These are phyloP conservation scores for Fusarium verticillioides DNA, from an alignment of 2,329 filamentous ascomycete genomes.

Conservation along the genomic window DNA sequence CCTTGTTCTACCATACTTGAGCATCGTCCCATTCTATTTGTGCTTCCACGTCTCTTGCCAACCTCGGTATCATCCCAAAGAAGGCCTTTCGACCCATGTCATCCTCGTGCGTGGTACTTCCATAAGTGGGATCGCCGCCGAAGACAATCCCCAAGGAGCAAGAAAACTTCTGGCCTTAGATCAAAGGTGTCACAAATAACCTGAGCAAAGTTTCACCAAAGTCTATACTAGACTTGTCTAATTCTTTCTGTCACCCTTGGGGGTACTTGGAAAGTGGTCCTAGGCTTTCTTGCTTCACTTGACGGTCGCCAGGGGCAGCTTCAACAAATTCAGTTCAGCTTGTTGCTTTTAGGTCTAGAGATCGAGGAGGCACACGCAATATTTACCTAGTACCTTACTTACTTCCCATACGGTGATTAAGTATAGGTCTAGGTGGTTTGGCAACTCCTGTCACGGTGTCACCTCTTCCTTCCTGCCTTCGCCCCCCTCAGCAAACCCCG, in stretches of 20 bases:
- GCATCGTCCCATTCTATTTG: conserved; percentile 26
- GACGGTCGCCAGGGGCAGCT: conserved; percentile 34
- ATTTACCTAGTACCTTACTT: conserved; percentile 1
- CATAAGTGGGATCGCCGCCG: conserved; percentile 45
- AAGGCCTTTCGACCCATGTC: conserved; percentile 25
- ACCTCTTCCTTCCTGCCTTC: conserved; percentile 1
- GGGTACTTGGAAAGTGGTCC: neutral
- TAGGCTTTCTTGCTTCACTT: neutral
- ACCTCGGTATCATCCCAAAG: conserved; percentile 11
- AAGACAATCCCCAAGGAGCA: conserved; percentile 31
- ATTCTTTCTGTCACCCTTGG: neutral
- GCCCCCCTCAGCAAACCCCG: conserved; percentile 9
- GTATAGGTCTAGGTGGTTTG: conserved; percentile 3
- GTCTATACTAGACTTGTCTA: neutral
- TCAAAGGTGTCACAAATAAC: neutral
- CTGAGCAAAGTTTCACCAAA: neutral
- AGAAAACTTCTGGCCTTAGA: neutral
- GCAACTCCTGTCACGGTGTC: conserved; percentile 1
- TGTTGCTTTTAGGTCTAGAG: conserved; percentile 21
- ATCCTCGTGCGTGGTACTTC: conserved; percentile 30
- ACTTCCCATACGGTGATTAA: neutral
- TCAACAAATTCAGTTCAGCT: conserved; percentile 23
- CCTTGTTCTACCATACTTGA: conserved; percentile 9
- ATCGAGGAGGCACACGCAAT: conserved; percentile 12
- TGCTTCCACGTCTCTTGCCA: conserved; percentile 8